Evolutionary conservation across 768 basidiomycete genomes (phyloP).

Genomic region (Serpula lacrymans): DNA sequence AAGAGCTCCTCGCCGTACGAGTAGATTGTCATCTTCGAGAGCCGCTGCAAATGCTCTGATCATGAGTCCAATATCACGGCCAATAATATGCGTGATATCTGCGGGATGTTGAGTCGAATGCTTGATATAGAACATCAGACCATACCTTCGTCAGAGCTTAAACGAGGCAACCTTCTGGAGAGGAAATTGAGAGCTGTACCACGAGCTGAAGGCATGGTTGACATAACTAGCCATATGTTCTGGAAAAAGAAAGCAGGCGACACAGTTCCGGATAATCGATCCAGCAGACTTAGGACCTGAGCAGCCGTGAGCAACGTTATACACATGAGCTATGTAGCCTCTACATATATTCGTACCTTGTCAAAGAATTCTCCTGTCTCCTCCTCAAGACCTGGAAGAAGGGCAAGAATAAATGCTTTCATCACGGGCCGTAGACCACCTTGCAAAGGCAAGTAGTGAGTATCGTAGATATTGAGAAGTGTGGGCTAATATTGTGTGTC

Average conservation of each 20-base stretch:
- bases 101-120: constrained; percentile 7
- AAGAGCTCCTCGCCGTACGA: constrained; percentile 82
- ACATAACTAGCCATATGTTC: constrained; percentile 91
- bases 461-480: constrained; percentile 89
- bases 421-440: constrained; percentile 78
- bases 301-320: constrained; percentile 10
- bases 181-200: constrained; percentile 88
- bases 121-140: not conserved
- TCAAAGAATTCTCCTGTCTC: constrained; percentile 98
- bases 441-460: constrained; percentile 87
- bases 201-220: constrained; percentile 83
- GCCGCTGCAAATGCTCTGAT: constrained; percentile 88
- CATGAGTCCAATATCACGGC: constrained; percentile 89
- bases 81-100: constrained; percentile 73
- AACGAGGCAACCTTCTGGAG: constrained; percentile 68
- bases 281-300: constrained; percentile 77
- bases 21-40: constrained; percentile 89
- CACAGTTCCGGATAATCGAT: constrained; percentile 79
- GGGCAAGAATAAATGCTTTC: constrained; percentile 90
- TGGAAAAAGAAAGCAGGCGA: constrained; percentile 91
- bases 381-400: constrained; percentile 95
- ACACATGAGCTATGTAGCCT: not conserved
- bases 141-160: constrained; percentile 70
- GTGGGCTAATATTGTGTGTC: constrained; percentile 52
- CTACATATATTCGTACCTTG: constrained; percentile 43